Evolutionary conservation across 148 eudicot species (phyloP), one percentile per base, ranked within the genome.

Genomic region (Persicaria maculosa): DNA sequence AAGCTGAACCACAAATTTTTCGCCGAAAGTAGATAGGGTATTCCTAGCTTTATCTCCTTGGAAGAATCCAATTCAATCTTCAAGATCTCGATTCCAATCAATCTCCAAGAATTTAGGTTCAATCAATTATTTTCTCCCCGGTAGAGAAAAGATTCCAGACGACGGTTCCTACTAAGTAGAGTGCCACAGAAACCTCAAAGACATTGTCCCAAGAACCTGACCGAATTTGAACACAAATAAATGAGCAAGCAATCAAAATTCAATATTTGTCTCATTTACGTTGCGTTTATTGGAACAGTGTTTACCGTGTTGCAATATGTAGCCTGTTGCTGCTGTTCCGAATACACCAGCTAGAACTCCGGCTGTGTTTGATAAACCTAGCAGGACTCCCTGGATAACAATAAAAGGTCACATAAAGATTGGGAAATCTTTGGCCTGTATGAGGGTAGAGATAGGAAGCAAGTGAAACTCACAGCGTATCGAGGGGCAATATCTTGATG

Each of bases 401-500:
- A 50, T 52, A 0, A 50, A 50, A 12, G 2, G 15, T 3, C 62
- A 1, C 8, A 57, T n/a, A 57, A 57, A 22, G 7, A 57, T 7
- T 19, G 62, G 1, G 9, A 64, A 64, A 31, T 64, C 7, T 36
- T 40, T 31, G 20, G 10, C 31, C 12, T 7, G 57, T 54, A 45
- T 19, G 52, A 46, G 16, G 20, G 44, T 65, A 65, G 46, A 65
- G 2, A 36, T 6, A 36, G 45, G 70, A 65, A 65, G 6, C 17
- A 40, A 40, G 9, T 31, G 36, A 11, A 67, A 79, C 97, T 91
- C 71, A 93, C 98, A 40, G 97, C 86, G 80, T 93, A 93, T 57
- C 98, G 87, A 74, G 98, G 98, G 74, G 98, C 98, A 70, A 93
- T 91, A 80, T 93, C 98, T 84, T 93, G 98, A 83, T 93, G 98